Percentiles rank a stretch among this genome's conserved stretches.
Evolutionary conservation across 805 yeast species (phyloP).

Genomic region (Yarrowia keelungensis): DNA sequence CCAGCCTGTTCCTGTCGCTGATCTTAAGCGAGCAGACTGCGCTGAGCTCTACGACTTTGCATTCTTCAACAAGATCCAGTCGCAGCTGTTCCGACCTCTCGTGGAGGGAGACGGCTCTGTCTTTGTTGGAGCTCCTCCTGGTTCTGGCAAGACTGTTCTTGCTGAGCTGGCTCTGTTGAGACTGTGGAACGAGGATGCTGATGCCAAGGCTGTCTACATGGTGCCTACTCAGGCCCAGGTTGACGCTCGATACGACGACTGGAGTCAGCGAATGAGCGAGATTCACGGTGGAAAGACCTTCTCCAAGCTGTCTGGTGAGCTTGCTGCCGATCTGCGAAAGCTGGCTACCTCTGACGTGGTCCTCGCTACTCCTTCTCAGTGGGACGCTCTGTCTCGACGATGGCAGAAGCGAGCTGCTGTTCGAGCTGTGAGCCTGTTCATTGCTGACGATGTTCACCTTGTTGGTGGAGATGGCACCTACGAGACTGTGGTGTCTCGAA

Average conservation of each 20-base stretch:
- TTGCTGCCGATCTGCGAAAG: slow-evolving; percentile 60
- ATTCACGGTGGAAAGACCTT: slow-evolving; percentile 64
- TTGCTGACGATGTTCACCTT: slow-evolving; percentile 76
- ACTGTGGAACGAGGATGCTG: slow-evolving; percentile 69
- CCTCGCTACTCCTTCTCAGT: slow-evolving; percentile 79
- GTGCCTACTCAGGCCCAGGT: slow-evolving; percentile 66
- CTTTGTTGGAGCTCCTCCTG: slow-evolving; percentile 75
- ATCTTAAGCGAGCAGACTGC: slow-evolving; percentile 59
- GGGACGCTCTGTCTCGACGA: slow-evolving; percentile 73
- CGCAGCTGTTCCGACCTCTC: slow-evolving; percentile 69
- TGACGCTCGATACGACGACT: slow-evolving; percentile 55
- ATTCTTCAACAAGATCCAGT: slow-evolving; percentile 73
- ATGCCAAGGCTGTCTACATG: slow-evolving; percentile 77
- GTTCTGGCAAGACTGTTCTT: slow-evolving; percentile 73
- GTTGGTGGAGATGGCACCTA: slow-evolving; percentile 75
- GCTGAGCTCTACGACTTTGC: slow-evolving; percentile 56
- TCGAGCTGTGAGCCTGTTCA: slow-evolving; percentile 68
- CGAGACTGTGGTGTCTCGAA: slow-evolving; percentile 73
- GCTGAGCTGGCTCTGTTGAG: slow-evolving; percentile 76
- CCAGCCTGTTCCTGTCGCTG: slow-evolving; percentile 58
- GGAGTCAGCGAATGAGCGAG: slow-evolving; percentile 60
- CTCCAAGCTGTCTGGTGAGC: slow-evolving; percentile 64
- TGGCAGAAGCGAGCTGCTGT: slow-evolving; percentile 81
- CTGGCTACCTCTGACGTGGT: slow-evolving; percentile 69
- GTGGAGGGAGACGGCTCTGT: slow-evolving; percentile 65